These are phyloP conservation scores for Solanum megistacrolobum DNA, from an alignment of 257 asterid genomes.

Conservation along the genomic window DNA sequence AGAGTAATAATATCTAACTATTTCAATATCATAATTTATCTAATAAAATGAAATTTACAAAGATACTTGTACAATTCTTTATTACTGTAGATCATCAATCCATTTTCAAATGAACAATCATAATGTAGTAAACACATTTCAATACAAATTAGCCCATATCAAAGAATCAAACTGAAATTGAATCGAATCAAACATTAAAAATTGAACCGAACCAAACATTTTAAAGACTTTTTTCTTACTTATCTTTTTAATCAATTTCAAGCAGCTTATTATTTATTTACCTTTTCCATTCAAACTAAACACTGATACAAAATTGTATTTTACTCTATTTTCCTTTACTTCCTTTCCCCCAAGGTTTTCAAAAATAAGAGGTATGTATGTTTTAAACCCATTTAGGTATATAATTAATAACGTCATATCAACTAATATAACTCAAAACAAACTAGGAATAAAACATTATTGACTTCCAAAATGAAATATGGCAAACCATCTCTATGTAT, in stretches of 20 bases:
- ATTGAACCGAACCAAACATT: not conserved
- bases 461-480: too few relatives aligned
- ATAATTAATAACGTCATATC: too few relatives aligned
- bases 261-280: not conserved
- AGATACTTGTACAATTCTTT: not conserved
- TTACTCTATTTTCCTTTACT: too few relatives aligned
- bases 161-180: not conserved
- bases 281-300: not conserved
- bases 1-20: not conserved
- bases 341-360: too few relatives aligned
- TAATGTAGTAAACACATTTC: not conserved
- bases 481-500: not conserved
- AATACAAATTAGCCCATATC: not conserved
- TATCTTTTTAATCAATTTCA: not conserved
- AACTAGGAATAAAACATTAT: too few relatives aligned
- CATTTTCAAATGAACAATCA: not conserved
- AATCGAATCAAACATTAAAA: not conserved
- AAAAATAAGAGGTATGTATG: not conserved
- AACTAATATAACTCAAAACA: too few relatives aligned
- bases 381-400: too few relatives aligned
- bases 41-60: too few relatives aligned
- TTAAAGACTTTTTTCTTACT: not conserved
- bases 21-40: not conserved
- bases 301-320: too few relatives aligned
- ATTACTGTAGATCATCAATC: too few relatives aligned